phyloP scores from a whole-genome alignment of 179 eudicot genomes.

The Amaranthus tricolor region DNA sequence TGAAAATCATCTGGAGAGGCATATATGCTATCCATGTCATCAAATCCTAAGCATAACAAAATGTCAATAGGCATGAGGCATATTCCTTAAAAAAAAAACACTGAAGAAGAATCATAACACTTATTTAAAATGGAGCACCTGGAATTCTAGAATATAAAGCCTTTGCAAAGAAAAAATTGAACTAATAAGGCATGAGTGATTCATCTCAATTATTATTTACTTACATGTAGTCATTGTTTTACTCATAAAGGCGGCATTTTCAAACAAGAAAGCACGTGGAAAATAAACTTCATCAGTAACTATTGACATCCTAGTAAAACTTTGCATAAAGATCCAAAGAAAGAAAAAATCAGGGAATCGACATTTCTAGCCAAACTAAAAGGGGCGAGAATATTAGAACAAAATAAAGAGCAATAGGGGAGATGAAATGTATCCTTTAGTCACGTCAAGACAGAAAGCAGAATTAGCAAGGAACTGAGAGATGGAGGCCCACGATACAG shows the following conservation, averaged over 20 bases:
- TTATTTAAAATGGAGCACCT: not conserved
- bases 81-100: not conserved
- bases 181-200: not conserved
- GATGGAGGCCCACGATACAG: too few species aligned
- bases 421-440: too few species aligned
- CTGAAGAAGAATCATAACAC: not conserved
- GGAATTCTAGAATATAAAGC: not conserved
- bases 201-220: not conserved
- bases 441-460: too few species aligned
- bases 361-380: too few species aligned
- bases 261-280: not conserved
- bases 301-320: too few species aligned
- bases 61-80: not conserved
- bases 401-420: too few species aligned
- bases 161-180: constrained; percentile 3
- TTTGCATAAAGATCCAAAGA: too few species aligned
- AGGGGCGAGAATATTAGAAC: too few species aligned
- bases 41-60: constrained; percentile 51
- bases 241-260: too few species aligned
- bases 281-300: too few species aligned
- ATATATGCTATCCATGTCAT: constrained; percentile 80
- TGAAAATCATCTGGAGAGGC: constrained; percentile 94
- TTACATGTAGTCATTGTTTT: not conserved
- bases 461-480: too few species aligned
- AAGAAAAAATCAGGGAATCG: too few species aligned